Evolutionary conservation across 352 stramenopile species (phyloP).

Genomic region (Phytophthora nicotianae): DNA sequence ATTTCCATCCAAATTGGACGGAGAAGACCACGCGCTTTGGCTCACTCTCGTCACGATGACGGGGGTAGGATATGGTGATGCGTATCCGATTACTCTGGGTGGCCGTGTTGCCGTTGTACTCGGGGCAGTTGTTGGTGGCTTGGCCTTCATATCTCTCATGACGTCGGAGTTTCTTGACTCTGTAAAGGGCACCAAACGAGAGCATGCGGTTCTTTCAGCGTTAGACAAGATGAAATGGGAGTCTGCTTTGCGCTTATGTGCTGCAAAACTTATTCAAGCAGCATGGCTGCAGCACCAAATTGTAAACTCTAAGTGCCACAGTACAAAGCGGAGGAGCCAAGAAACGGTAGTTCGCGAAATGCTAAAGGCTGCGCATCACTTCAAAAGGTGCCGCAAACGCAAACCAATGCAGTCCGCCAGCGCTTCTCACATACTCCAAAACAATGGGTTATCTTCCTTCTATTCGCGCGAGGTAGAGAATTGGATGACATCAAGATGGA

Average conservation of each 20-base stretch:
- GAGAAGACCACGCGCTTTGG: constrained; percentile 66
- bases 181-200: constrained; percentile 62
- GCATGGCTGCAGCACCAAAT: constrained; percentile 39
- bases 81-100: constrained; percentile 54
- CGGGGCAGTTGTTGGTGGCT: constrained; percentile 56
- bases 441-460: constrained; percentile 7
- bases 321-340: constrained; percentile 3
- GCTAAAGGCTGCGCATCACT: constrained; percentile 30
- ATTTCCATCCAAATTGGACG: constrained; percentile 59
- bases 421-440: constrained; percentile 18
- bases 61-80: constrained; percentile 63
- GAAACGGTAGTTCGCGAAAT: constrained; percentile 7
- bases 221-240: constrained; percentile 55
- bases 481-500: constrained; percentile 10
- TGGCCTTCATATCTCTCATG: constrained; percentile 63
- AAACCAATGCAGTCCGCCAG: constrained; percentile 32
- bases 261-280: constrained; percentile 40
- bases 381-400: constrained; percentile 37
- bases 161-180: constrained; percentile 66
- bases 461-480: constrained; percentile 9
- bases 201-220: constrained; percentile 50
- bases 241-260: constrained; percentile 32
- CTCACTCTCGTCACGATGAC: constrained; percentile 71
- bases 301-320: background rate
- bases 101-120: constrained; percentile 53